Evolutionary conservation across 1,139 yeast species (phyloP).

Genomic region (Nakaseomyces delphensis): DNA sequence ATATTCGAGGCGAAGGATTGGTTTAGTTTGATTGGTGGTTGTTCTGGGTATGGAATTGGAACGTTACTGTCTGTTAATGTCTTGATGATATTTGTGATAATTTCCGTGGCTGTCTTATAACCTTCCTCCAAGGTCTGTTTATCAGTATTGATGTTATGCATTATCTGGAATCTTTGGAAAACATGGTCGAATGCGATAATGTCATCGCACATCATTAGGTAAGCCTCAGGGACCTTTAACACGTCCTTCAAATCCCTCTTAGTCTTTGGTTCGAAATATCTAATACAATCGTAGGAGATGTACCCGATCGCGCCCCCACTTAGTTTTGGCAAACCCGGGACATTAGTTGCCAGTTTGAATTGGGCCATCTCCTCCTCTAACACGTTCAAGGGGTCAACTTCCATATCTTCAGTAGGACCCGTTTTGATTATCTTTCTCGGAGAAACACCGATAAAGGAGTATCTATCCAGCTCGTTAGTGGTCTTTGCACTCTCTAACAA

Average conservation of each 20-base stretch:
- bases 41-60: constrained; percentile 49
- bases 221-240: constrained; percentile 79
- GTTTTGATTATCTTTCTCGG: constrained; percentile 79
- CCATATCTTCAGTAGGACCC: constrained; percentile 52
- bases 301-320: constrained; percentile 97
- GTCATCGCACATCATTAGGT: constrained; percentile 82
- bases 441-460: constrained; percentile 78
- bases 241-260: constrained; percentile 65
- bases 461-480: constrained; percentile 83
- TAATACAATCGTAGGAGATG: constrained; percentile 90
- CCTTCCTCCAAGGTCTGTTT: constrained; percentile 38
- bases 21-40: constrained; percentile 54
- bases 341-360: constrained; percentile 53
- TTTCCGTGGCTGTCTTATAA: constrained; percentile 47
- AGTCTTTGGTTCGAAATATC: constrained; percentile 91
- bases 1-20: constrained; percentile 76
- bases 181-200: constrained; percentile 91
- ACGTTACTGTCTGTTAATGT: constrained; percentile 34
- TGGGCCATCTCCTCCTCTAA: constrained; percentile 64
- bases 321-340: constrained; percentile 74
- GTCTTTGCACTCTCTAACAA: constrained; percentile 80
- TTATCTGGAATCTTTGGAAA: constrained; percentile 82
- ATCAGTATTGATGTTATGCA: constrained; percentile 56
- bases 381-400: constrained; percentile 68
- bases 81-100: constrained; percentile 50